Evolutionary conservation across 345 rosid species (phyloP).

Genomic region (Acer saccharum): DNA sequence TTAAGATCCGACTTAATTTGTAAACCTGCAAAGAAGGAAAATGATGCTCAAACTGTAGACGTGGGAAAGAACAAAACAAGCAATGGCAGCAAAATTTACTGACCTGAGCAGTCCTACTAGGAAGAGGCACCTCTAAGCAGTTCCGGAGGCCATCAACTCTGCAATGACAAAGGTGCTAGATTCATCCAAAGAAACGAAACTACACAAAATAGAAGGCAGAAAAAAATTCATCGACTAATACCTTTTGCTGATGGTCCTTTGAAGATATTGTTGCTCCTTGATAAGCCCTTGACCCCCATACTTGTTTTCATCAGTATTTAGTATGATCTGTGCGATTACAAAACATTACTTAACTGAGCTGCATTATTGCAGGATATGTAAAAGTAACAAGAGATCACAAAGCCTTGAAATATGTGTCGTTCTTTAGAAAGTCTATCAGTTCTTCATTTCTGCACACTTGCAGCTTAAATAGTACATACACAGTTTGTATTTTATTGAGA

Average conservation of each 20-base stretch:
- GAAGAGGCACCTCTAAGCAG: constrained; percentile 79
- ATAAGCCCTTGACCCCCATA: constrained; percentile 79
- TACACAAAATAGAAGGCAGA: constrained; percentile 14
- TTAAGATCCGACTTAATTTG: constrained; percentile 63
- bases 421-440: not conserved
- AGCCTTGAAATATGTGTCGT: not conserved
- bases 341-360: not conserved
- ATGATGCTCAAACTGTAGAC: not conserved
- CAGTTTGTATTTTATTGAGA: not conserved
- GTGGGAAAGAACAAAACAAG: not conserved
- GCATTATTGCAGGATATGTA: not conserved
- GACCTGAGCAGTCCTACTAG: constrained; percentile 94
- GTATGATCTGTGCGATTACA: constrained; percentile 51
- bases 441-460: not conserved
- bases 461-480: not conserved
- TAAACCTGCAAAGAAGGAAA: constrained; percentile 50
- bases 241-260: constrained; percentile 73
- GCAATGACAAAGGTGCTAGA: constrained; percentile 26
- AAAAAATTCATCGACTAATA: constrained; percentile 8
- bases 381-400: not conserved
- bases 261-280: constrained; percentile 59
- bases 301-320: constrained; percentile 77
- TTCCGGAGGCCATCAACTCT: constrained; percentile 78
- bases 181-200: constrained; percentile 6
- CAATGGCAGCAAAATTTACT: constrained; percentile 26